Conservation (phyloP, 345 rosid genomes). For the Gossypium arboreum region DNA sequence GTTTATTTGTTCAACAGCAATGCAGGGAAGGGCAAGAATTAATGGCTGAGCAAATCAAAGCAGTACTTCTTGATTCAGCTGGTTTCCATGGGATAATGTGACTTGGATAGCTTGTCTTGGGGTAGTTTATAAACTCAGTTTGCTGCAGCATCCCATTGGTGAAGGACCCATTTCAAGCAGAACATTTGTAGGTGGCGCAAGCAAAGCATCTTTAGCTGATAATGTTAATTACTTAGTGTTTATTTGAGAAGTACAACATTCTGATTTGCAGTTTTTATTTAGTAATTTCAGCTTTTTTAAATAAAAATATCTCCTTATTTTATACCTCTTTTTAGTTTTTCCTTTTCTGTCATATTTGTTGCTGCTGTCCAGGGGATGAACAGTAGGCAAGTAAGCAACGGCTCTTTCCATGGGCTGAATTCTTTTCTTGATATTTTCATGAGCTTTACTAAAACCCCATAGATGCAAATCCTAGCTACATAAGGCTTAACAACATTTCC, state of each 20-base stretch:
- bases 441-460: too few species aligned
- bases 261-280: slow-evolving; percentile 17
- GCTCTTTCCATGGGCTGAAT: not conserved
- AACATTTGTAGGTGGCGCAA: not conserved
- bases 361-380: not conserved
- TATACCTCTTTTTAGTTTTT: not conserved
- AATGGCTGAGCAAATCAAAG: slow-evolving; percentile 83
- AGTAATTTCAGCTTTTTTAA: slow-evolving; percentile 2
- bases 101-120: not conserved
- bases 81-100: slow-evolving; percentile 54
- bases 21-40: slow-evolving; percentile 83
- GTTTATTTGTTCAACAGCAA: slow-evolving; percentile 51
- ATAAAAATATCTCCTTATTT: not conserved
- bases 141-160: slow-evolving; percentile 21
- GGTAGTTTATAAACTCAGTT: slow-evolving; percentile 22
- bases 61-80: slow-evolving; percentile 81
- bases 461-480: too few species aligned
- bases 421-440: not conserved
- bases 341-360: not conserved
- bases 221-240: not conserved
- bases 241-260: not conserved
- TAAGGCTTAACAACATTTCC: too few species aligned
- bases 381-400: not conserved
- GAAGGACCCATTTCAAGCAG: not conserved
- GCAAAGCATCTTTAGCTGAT: slow-evolving; percentile 18